Evolutionary conservation across 352 stramenopile species (phyloP).

Genomic region (Phytophthora tentaculata): DNA sequence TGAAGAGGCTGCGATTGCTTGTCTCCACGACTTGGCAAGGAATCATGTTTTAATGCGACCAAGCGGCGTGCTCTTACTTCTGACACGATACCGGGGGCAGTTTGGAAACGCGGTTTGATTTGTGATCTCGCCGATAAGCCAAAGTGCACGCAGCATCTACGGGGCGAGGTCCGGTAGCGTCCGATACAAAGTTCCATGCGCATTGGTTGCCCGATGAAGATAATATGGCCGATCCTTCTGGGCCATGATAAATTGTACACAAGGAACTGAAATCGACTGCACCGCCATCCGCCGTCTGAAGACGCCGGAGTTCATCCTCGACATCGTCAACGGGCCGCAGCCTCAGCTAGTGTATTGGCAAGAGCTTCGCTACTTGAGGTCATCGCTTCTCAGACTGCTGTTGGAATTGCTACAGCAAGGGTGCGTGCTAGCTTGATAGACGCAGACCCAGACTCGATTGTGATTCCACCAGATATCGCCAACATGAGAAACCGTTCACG

Average conservation of each 20-base stretch:
- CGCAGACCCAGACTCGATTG: constrained; percentile 6
- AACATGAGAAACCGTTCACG: constrained; percentile 1
- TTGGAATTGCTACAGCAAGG: not conserved
- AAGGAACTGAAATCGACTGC: constrained; percentile 14
- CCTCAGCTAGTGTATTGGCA: not conserved
- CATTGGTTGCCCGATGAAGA: constrained; percentile 21
- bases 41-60: no score
- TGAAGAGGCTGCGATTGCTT: no score
- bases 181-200: constrained; percentile 17
- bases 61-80: no score
- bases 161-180: not conserved
- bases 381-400: constrained; percentile 3
- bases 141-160: constrained; percentile 24
- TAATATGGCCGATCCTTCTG: not conserved
- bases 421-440: not conserved
- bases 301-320: constrained; percentile 8
- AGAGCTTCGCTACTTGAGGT: constrained; percentile 6
- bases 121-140: not conserved
- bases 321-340: constrained; percentile 16
- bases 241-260: constrained; percentile 25
- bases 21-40: no score
- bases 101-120: not conserved
- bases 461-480: constrained; percentile 12
- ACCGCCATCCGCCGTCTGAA: constrained; percentile 15
- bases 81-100: no score